Evolutionary conservation across 1,139 yeast genomes (phyloP).

Genomic region (Geotrichum bryndzae): DNA sequence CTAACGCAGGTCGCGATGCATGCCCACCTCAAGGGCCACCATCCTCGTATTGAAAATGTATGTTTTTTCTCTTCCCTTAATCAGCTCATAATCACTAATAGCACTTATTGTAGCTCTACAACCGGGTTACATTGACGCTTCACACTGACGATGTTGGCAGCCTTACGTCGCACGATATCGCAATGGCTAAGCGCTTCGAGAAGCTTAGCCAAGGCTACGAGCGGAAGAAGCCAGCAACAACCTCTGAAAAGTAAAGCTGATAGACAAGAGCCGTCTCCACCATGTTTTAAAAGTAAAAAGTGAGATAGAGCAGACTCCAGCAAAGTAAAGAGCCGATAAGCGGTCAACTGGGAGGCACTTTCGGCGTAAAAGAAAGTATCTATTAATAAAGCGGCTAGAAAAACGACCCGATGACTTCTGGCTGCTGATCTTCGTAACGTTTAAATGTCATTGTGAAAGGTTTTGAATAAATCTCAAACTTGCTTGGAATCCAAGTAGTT

Average conservation of each 20-base stretch:
- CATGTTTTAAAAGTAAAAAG: too few relatives aligned
- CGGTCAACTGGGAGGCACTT: too few relatives aligned
- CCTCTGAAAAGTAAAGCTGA: neutral
- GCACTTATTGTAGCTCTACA: slow-evolving; percentile 42
- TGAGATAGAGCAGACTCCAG: too few relatives aligned
- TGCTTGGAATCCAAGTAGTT: too few relatives aligned
- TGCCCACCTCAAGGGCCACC: slow-evolving; percentile 61
- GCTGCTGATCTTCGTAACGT: too few relatives aligned
- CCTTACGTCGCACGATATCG: slow-evolving; percentile 53
- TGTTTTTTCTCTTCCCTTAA: slow-evolving; percentile 9
- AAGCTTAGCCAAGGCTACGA: slow-evolving; percentile 19
- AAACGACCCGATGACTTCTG: too few relatives aligned
- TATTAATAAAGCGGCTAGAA: too few relatives aligned
- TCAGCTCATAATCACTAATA: neutral
- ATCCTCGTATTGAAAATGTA: slow-evolving; percentile 43
- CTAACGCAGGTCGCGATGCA: slow-evolving; percentile 55
- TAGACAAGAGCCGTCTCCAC: neutral
- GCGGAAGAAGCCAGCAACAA: neutral
- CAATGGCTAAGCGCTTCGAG: slow-evolving; percentile 52
- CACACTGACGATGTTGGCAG: slow-evolving; percentile 65
- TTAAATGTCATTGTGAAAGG: too few relatives aligned
- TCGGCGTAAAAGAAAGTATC: too few relatives aligned
- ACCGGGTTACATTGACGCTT: slow-evolving; percentile 49
- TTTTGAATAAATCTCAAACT: too few relatives aligned
- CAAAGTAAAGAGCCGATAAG: too few relatives aligned